A percentile compares a stretch with the other conserved stretches of the same genome.
These are phyloP conservation scores for Clarireedia homoeocarpa DNA, from an alignment of 2,329 filamentous ascomycete genomes.

Conservation along the genomic window DNA sequence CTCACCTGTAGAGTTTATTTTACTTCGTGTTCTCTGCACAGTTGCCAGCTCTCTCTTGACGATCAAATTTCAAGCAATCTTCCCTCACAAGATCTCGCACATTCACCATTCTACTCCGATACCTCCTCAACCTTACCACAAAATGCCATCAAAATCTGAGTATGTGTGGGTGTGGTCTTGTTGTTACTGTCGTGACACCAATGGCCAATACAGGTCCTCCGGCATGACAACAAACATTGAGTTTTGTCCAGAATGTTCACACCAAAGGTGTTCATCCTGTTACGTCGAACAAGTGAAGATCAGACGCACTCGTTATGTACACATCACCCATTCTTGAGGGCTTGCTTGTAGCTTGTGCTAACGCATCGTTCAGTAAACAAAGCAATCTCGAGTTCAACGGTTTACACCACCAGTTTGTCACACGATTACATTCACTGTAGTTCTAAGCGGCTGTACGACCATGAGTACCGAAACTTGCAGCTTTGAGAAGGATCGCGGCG, in stretches of 20 bases:
- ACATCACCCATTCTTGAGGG: neutral
- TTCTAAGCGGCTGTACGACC: neutral
- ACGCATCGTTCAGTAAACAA: neutral
- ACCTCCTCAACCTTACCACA: neutral
- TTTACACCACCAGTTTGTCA: too few species aligned
- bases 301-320: neutral
- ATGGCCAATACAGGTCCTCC: neutral
- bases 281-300: neutral
- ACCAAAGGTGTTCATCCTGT: neutral
- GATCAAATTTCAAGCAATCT: neutral
- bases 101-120: neutral
- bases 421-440: too few species aligned
- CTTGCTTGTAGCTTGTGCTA: neutral
- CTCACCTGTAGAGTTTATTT: neutral
- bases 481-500: neutral
- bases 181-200: neutral
- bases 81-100: neutral
- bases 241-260: neutral
- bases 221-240: conserved; percentile 3
- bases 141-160: neutral
- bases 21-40: neutral
- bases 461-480: neutral
- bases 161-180: neutral
- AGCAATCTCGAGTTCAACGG: neutral
- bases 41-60: neutral